Conservation (phyloP, 495 filamentous ascomycete species). For the Stereocaulon alpinum region DNA sequence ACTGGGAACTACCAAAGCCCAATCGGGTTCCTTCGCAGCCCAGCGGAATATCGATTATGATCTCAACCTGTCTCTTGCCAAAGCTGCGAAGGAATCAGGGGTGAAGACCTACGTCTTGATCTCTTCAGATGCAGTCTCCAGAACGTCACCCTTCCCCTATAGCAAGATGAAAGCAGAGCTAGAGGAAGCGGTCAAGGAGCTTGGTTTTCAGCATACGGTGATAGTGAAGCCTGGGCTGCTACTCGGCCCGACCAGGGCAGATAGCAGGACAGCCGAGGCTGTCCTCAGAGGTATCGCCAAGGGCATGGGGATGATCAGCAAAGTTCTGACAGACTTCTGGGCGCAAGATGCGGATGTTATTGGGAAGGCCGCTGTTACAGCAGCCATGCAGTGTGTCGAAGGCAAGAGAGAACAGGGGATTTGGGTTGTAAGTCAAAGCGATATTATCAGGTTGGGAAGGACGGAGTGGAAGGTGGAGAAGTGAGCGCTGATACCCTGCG, state of each 20-base stretch:
- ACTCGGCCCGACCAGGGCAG: slow-evolving; percentile 55
- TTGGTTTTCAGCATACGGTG: slow-evolving; percentile 64
- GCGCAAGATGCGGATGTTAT: slow-evolving; percentile 70
- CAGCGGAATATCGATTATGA: slow-evolving; percentile 72
- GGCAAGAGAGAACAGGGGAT: slow-evolving; percentile 21
- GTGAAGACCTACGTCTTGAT: slow-evolving; percentile 59
- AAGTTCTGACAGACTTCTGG: slow-evolving; percentile 48
- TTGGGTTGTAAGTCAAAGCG: slow-evolving; percentile 25
- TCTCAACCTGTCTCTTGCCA: slow-evolving; percentile 58
- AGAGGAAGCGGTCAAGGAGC: slow-evolving; percentile 59
- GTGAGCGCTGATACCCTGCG: not conserved
- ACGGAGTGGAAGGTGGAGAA: slow-evolving; percentile 13
- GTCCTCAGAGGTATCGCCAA: slow-evolving; percentile 37
- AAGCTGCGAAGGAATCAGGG: slow-evolving; percentile 52
- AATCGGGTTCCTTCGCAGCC: slow-evolving; percentile 58
- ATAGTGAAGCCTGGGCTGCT: slow-evolving; percentile 69
- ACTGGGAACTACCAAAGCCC: slow-evolving; percentile 54
- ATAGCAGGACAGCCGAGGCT: slow-evolving; percentile 39
- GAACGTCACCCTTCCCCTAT: slow-evolving; percentile 44
- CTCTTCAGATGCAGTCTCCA: slow-evolving; percentile 43
- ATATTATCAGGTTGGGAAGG: slow-evolving; percentile 29
- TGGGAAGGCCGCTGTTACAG: slow-evolving; percentile 58
- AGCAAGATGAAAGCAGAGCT: slow-evolving; percentile 69
- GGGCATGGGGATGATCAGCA: slow-evolving; percentile 43
- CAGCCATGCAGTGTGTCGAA: slow-evolving; percentile 29